phyloP scores from a whole-genome alignment of 2,329 filamentous ascomycete species.

The Alternaria panax region DNA sequence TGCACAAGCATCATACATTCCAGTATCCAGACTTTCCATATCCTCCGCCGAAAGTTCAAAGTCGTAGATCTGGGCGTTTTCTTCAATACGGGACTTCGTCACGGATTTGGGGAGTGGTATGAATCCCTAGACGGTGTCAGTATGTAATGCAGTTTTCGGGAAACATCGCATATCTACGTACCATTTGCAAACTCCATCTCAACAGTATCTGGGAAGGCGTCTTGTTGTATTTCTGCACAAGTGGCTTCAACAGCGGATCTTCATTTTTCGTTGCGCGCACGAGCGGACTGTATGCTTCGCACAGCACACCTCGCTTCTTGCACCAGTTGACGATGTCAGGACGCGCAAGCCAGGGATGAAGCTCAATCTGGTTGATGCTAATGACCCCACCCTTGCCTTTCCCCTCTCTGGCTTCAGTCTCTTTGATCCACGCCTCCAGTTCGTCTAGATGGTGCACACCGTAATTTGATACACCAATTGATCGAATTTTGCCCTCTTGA shows the following conservation, averaged over 20 bases:
- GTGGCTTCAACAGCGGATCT: conserved; percentile 59
- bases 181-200: conserved; percentile 62
- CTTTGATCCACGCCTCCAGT: conserved; percentile 61
- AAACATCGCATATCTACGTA: conserved; percentile 14
- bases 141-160: no score
- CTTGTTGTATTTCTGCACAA: conserved; percentile 66
- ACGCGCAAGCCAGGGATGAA: conserved; percentile 88
- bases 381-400: conserved; percentile 73
- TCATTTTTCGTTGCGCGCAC: conserved; percentile 57
- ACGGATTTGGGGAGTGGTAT: conserved; percentile 70
- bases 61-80: conserved; percentile 67
- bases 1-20: conserved; percentile 63
- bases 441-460: conserved; percentile 64
- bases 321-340: conserved; percentile 83
- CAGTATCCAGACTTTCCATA: conserved; percentile 63
- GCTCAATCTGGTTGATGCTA: conserved; percentile 80
- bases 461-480: conserved; percentile 64
- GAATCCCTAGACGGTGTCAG: conserved; percentile 57
- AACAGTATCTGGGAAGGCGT: conserved; percentile 65
- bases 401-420: conserved; percentile 70
- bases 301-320: conserved; percentile 57
- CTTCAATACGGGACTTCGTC: conserved; percentile 65
- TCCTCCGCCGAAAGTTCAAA: conserved; percentile 67
- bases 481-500: conserved; percentile 59
- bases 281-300: conserved; percentile 59